Conservation (phyloP, 2,329 filamentous ascomycete species). For the Alternaria dauci region DNA sequence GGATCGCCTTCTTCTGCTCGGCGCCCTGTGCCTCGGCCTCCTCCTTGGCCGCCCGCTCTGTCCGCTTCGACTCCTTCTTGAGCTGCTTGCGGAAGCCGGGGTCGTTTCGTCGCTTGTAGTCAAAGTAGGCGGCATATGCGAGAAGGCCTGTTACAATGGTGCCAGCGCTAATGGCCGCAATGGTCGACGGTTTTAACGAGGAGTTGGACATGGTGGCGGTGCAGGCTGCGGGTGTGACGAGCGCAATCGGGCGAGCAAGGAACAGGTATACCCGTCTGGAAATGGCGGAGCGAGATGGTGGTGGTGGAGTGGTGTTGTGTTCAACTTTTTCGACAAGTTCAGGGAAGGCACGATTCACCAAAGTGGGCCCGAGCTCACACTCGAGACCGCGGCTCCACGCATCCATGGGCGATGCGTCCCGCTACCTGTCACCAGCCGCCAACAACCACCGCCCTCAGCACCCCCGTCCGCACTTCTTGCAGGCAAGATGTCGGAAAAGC, state of each 20-base stretch:
- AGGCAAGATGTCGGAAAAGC: slow-evolving; percentile 58
- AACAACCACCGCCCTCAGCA: not conserved
- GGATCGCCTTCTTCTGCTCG: slow-evolving; percentile 77
- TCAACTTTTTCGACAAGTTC: slow-evolving; percentile 18
- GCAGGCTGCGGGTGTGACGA: slow-evolving; percentile 10
- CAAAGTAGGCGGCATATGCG: slow-evolving; percentile 73
- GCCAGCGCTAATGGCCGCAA: slow-evolving; percentile 66
- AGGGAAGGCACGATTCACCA: slow-evolving; percentile 33
- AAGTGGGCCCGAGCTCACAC: slow-evolving; percentile 36
- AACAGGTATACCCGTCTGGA: slow-evolving; percentile 9
- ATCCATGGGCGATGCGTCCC: slow-evolving; percentile 11
- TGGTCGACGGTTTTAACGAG: slow-evolving; percentile 54
- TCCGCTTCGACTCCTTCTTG: slow-evolving; percentile 78
- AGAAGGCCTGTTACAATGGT: slow-evolving; percentile 66
- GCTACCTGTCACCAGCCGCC: slow-evolving; percentile 16
- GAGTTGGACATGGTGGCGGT: slow-evolving; percentile 23
- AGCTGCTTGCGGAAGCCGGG: slow-evolving; percentile 69
- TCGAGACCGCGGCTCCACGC: slow-evolving; percentile 21
- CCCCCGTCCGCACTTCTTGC: slow-evolving; percentile 12
- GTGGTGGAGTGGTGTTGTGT: slow-evolving; percentile 22
- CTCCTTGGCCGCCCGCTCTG: slow-evolving; percentile 75
- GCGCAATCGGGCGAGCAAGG: slow-evolving; percentile 2
- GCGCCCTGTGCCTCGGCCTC: slow-evolving; percentile 71
- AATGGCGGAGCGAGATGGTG: slow-evolving; percentile 18
- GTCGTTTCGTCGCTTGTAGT: slow-evolving; percentile 70